Evolutionary conservation across 1,284 basidiomycete genomes (phyloP).

Genomic region (Ustilago cynodontis): DNA sequence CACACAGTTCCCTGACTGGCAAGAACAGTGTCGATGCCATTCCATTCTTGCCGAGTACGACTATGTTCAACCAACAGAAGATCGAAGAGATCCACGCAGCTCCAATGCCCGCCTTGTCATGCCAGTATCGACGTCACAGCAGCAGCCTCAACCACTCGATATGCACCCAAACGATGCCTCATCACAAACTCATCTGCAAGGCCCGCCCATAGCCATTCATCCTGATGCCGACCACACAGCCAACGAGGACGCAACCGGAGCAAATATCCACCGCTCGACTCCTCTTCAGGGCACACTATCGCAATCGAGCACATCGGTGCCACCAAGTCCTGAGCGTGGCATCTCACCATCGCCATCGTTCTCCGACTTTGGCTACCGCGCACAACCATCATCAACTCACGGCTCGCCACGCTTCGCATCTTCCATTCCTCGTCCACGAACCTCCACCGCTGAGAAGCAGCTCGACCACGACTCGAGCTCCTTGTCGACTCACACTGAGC

Average conservation of each 20-base stretch:
- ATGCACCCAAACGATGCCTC: slow-evolving; percentile 1
- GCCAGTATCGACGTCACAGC: slow-evolving; percentile 24
- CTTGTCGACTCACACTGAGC: neutral
- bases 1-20: slow-evolving; percentile 34
- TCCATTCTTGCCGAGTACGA: slow-evolving; percentile 38
- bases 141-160: slow-evolving; percentile 18
- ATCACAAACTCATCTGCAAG: slow-evolving; percentile 5
- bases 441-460: neutral
- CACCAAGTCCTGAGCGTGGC: slow-evolving; percentile 28
- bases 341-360: slow-evolving; percentile 37
- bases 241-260: neutral
- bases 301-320: slow-evolving; percentile 22
- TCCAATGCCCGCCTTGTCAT: slow-evolving; percentile 37
- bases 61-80: slow-evolving; percentile 30
- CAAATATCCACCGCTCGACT: slow-evolving; percentile 6
- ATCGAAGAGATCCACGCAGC: slow-evolving; percentile 46
- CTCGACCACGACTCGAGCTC: neutral
- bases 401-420: slow-evolving; percentile 10
- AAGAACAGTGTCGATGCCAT: slow-evolving; percentile 47
- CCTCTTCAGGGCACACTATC: slow-evolving; percentile 24
- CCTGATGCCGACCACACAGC: neutral
- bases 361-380: slow-evolving; percentile 22
- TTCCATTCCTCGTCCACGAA: neutral
- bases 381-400: slow-evolving; percentile 17
- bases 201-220: slow-evolving; percentile 17